Evolutionary conservation across 495 filamentous ascomycete species (phyloP).

Genomic region (Penicillium herquei): DNA sequence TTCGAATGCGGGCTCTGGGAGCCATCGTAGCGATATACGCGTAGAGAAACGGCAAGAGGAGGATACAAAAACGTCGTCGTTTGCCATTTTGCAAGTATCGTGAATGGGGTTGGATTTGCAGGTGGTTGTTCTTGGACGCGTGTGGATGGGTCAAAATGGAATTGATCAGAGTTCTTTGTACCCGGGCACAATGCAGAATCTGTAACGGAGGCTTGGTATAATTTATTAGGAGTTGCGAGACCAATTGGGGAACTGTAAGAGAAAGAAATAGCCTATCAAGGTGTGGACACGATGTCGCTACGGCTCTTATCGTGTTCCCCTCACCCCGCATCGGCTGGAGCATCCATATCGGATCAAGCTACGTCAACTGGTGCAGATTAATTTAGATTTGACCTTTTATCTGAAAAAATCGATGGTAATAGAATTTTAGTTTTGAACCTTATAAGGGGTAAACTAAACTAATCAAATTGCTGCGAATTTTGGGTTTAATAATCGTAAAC

Average conservation of each 20-base stretch:
- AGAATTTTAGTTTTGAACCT: too few species aligned
- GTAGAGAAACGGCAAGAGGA: constrained; percentile 35
- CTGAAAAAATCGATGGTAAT: too few species aligned
- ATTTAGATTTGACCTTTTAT: too few species aligned
- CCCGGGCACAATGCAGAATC: not conserved
- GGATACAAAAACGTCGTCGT: not conserved
- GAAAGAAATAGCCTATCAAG: constrained; percentile 7
- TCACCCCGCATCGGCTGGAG: constrained; percentile 25
- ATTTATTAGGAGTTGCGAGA: not conserved
- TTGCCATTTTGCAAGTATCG: not conserved
- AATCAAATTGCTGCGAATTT: too few species aligned
- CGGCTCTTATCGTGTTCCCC: constrained; percentile 19
- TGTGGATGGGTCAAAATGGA: not conserved
- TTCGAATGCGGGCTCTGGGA: constrained; percentile 37
- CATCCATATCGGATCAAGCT: constrained; percentile 3
- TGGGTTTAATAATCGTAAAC: too few species aligned
- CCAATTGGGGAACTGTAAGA: constrained; percentile 18
- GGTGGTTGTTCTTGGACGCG: not conserved
- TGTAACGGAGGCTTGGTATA: not conserved
- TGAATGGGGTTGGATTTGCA: not conserved
- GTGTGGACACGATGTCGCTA: not conserved
- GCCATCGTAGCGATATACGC: constrained; percentile 45
- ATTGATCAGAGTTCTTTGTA: not conserved
- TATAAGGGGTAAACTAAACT: too few species aligned
- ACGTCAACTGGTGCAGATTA: not conserved